A percentile compares a stretch with the other conserved stretches of the same genome.
phyloP scores from a whole-genome alignment of 108 stramenopile genomes.

The Nitzschia palea region DNA sequence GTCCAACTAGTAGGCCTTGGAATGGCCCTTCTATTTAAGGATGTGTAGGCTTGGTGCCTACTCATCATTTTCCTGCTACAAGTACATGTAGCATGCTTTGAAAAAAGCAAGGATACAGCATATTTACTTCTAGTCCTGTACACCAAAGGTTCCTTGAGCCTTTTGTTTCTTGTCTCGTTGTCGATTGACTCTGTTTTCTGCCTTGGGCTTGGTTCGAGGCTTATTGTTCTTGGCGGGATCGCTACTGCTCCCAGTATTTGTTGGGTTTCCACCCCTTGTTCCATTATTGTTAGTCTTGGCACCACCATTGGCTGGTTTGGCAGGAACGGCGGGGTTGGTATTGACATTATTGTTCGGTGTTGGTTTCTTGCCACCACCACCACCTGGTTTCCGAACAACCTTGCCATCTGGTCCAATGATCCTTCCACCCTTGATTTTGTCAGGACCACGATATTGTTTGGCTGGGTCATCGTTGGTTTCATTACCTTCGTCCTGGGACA shows the following conservation, averaged over 20 bases:
- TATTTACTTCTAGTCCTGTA: no score
- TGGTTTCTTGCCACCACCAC: not conserved
- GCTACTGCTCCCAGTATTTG: not conserved
- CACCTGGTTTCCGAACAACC: slow-evolving; percentile 46
- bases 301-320: not conserved
- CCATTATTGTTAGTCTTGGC: not conserved
- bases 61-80: no score
- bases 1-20: no score
- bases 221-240: slow-evolving; percentile 1
- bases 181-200: slow-evolving; percentile 36
- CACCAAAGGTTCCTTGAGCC: slow-evolving; percentile 38
- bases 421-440: slow-evolving; percentile 84
- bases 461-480: not conserved
- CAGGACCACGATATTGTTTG: slow-evolving; percentile 72
- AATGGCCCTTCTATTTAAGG: no score
- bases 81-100: no score
- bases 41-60: no score
- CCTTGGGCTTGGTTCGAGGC: slow-evolving; percentile 39
- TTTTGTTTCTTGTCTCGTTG: slow-evolving; percentile 36
- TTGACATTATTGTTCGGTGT: not conserved
- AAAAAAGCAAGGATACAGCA: no score
- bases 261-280: slow-evolving; percentile 1
- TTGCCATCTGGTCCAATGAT: slow-evolving; percentile 77
- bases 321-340: not conserved
- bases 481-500: slow-evolving; percentile 10